Conservation (phyloP, 2,329 filamentous ascomycete genomes). For the Diaporthe sp. region DNA sequence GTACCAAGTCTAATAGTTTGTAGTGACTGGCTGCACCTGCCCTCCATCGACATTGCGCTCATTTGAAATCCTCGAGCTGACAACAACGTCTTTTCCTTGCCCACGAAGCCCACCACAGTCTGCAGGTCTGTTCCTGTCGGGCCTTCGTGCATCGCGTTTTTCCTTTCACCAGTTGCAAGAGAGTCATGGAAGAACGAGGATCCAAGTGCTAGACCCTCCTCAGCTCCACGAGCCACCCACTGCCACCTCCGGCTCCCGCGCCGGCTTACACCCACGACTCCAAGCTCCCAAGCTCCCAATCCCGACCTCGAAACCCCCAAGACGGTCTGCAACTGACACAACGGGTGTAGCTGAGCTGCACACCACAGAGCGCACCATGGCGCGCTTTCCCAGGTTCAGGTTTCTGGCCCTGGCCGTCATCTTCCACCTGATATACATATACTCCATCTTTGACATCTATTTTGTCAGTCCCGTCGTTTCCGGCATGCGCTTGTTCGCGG, state of each 20-base stretch:
- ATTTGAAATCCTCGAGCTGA: conserved; percentile 28
- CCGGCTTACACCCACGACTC: conserved; percentile 9
- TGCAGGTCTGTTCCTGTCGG: neutral
- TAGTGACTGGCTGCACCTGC: conserved; percentile 9
- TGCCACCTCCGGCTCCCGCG: neutral
- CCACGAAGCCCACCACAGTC: neutral
- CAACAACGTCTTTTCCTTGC: conserved; percentile 4
- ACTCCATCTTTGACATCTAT: conserved; percentile 98
- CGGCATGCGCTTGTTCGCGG: conserved; percentile 87
- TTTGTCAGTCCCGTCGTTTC: conserved; percentile 97
- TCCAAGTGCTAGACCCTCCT: conserved; percentile 16
- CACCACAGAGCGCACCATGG: conserved; percentile 57
- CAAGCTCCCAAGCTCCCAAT: neutral
- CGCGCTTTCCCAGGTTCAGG: conserved; percentile 74
- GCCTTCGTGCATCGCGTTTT: neutral
- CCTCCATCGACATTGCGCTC: conserved; percentile 16
- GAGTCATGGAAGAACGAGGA: conserved; percentile 37
- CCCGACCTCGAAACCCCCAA: neutral
- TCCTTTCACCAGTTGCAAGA: neutral
- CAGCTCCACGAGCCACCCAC: conserved; percentile 25
- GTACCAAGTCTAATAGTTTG: neutral
- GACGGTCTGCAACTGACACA: neutral
- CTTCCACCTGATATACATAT: conserved; percentile 94
- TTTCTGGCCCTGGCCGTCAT: conserved; percentile 91
- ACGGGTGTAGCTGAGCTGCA: conserved; percentile 37